A percentile compares a stretch with the other conserved stretches of the same genome.
Conservation (phyloP, 83 land plant genomes). For the Diphasiastrum complanatum region DNA sequence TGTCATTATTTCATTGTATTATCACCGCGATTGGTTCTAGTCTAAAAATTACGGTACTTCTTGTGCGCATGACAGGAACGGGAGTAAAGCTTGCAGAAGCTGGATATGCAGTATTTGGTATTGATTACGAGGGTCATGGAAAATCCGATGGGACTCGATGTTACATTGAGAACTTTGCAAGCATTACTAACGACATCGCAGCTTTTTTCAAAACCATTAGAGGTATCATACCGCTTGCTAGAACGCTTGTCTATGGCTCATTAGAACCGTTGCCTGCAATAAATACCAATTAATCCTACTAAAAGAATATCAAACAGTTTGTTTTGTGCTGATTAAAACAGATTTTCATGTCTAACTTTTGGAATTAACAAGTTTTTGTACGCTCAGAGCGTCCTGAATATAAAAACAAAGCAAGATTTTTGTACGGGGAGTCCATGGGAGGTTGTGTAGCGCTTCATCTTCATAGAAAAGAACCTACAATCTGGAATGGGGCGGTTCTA, state of each 20-base stretch:
- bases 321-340: neutral
- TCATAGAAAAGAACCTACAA: neutral
- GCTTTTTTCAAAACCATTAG: slow-evolving; percentile 8
- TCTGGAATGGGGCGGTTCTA: slow-evolving; percentile 7
- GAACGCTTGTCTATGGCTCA: neutral
- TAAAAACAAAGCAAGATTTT: neutral
- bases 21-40: too few relatives aligned
- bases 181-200: slow-evolving; percentile 1
- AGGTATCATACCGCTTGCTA: neutral
- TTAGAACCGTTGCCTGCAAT: too few relatives aligned
- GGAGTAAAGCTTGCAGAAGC: slow-evolving; percentile 10
- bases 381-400: neutral
- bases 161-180: neutral
- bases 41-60: too few relatives aligned
- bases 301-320: too few relatives aligned
- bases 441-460: slow-evolving; percentile 11
- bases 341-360: neutral
- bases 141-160: slow-evolving; percentile 8
- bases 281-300: too few relatives aligned
- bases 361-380: neutral
- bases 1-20: too few relatives aligned
- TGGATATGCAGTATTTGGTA: slow-evolving; percentile 15
- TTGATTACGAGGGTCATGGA: slow-evolving; percentile 20
- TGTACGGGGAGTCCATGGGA: slow-evolving; percentile 11
- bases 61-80: neutral